Conservation (phyloP, 2,329 filamentous ascomycete species). For the Escovopsis sp. region DNA sequence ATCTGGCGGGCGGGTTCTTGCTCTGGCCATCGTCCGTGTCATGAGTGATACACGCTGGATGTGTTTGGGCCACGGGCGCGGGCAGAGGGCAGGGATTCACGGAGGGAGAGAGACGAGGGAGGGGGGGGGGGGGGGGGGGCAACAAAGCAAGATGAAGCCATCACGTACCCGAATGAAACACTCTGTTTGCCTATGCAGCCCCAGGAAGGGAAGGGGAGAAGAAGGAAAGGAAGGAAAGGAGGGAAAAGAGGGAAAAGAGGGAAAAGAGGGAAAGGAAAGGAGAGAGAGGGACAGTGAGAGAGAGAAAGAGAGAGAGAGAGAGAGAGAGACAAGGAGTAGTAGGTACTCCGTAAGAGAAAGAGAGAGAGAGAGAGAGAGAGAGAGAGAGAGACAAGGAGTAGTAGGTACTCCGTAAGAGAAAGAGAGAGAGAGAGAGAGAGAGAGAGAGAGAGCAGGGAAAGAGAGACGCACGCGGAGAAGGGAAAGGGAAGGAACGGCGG, state of each 20-base stretch:
- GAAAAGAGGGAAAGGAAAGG: slow-evolving; percentile 1
- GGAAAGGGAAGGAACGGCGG: no score
- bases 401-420: no score
- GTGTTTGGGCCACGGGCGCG: no score
- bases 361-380: neutral
- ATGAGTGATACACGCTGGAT: no score
- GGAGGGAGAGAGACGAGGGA: no score
- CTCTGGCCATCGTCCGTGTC: no score
- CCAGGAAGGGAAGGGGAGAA: slow-evolving; percentile 3
- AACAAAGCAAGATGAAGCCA: no score
- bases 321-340: neutral
- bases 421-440: neutral
- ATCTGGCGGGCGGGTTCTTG: no score
- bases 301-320: neutral
- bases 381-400: neutral
- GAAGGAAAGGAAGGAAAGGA: slow-evolving; percentile 1
- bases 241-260: slow-evolving; percentile 1
- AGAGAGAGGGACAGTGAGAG: neutral
- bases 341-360: neutral
- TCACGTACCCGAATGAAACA: no score
- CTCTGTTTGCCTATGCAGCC: no score
- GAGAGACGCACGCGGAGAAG: neutral
- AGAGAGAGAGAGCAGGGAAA: neutral
- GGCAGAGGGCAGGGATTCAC: no score
- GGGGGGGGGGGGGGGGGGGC: no score